Evolutionary conservation across 2,329 filamentous ascomycete genomes (phyloP).

Genomic region (Rugonectria rugulosa): DNA sequence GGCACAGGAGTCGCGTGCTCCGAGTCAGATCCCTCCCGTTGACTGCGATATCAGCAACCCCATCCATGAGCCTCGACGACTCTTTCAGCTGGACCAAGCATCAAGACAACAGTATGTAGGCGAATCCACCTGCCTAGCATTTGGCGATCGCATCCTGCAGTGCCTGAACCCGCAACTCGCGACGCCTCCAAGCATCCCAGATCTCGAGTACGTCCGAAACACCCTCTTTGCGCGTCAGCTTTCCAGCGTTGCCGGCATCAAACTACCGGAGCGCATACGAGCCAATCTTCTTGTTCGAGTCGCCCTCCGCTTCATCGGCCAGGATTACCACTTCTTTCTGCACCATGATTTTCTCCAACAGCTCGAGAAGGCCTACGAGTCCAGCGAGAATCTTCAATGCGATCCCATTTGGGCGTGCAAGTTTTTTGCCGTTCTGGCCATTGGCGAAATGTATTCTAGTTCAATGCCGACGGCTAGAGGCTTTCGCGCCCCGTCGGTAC

Average conservation of each 20-base stretch:
- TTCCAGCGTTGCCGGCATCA: neutral
- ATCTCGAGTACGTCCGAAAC: constrained; percentile 15
- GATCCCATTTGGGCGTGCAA: constrained; percentile 19
- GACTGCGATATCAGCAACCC: constrained; percentile 20
- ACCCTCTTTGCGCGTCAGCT: constrained; percentile 16
- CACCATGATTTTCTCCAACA: constrained; percentile 21
- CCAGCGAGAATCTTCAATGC: neutral
- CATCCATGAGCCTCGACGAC: constrained; percentile 9
- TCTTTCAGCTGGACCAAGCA: constrained; percentile 19
- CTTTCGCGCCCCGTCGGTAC: constrained; percentile 2
- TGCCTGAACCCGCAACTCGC: constrained; percentile 19
- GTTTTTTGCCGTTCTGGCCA: constrained; percentile 19
- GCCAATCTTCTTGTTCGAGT: constrained; percentile 25
- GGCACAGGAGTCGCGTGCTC: constrained; percentile 11
- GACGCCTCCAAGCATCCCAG: neutral
- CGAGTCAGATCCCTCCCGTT: constrained; percentile 3
- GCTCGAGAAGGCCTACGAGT: constrained; percentile 13
- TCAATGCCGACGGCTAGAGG: constrained; percentile 8
- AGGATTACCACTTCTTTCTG: constrained; percentile 25
- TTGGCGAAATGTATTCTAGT: constrained; percentile 25
- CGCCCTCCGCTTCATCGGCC: constrained; percentile 27
- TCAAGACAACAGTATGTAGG: constrained; percentile 22
- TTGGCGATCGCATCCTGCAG: constrained; percentile 24
- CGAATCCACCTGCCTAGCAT: constrained; percentile 22
- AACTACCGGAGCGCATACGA: constrained; percentile 22